phyloP scores from a whole-genome alignment of 192 early-diverging fungal genomes.

The Coemansia sp. region DNA sequence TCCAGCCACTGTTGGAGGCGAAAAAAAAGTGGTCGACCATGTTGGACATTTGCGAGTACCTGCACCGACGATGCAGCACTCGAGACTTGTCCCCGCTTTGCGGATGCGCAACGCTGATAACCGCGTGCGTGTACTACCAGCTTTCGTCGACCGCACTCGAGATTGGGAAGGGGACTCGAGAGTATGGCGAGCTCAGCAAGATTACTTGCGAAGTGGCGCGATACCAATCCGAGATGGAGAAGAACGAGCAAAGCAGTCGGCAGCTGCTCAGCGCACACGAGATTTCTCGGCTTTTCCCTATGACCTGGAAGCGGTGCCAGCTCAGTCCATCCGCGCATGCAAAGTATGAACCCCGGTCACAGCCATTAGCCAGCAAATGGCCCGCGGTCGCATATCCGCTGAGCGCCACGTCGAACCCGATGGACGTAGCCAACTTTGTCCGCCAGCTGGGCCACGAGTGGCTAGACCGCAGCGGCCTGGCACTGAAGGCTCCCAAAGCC shows the following conservation, averaged over 20 bases:
- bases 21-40: constrained; percentile 42
- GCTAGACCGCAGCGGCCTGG: constrained; percentile 22
- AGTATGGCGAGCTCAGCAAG: not conserved
- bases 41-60: constrained; percentile 33
- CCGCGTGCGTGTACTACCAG: constrained; percentile 34
- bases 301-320: constrained; percentile 38
- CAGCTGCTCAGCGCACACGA: constrained; percentile 15
- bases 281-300: constrained; percentile 28
- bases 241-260: constrained; percentile 12
- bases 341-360: constrained; percentile 35
- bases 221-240: constrained; percentile 20
- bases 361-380: constrained; percentile 26
- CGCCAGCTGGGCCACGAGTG: constrained; percentile 39
- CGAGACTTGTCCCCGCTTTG: constrained; percentile 14
- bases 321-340: not conserved
- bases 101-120: constrained; percentile 29
- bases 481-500: constrained; percentile 13
- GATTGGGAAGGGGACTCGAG: not conserved
- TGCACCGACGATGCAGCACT: constrained; percentile 15
- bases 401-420: constrained; percentile 37
- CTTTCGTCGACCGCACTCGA: constrained; percentile 15
- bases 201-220: constrained; percentile 5
- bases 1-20: constrained; percentile 15
- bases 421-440: constrained; percentile 46
- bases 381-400: constrained; percentile 39